Evolutionary conservation across 306 rosid genomes (phyloP), one percentile per base, ranked within the genome.

Genomic region (Trifolium repens): DNA sequence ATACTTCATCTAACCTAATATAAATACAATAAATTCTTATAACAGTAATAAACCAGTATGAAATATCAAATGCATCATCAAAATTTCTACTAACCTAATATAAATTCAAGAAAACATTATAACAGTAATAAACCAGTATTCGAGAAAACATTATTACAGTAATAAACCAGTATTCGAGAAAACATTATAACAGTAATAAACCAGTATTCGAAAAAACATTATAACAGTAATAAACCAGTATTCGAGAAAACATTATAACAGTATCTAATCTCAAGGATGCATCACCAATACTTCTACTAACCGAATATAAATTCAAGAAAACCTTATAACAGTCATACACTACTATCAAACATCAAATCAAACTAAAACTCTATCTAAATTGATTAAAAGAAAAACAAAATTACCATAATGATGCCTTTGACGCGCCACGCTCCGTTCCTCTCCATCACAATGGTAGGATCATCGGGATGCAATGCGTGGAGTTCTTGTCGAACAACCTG

Each of bases 331-430:
- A 27, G 30, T 27, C 30, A 27, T 27, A 22, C 24, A 14, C 7
- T 2, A 50, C 3, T 50, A 50, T 50, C 17, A 1, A 37, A 37
- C 8, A 15, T 49, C 8, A 5, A 49, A 49, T 49, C 40, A 37
- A 37, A 37, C 39, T 27, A 27, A 27, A 27, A 27, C 34, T 30
- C 34, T 30, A 30, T 30, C 40, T 49, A 14, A 15, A 19, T 54
- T 22, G 5, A 24, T 22, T 55, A 55, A 55, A 55, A 55, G 55
- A 4, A 27, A 57, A 57, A 30, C 22, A 60, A 14, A 27, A 30
- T 13, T 60, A 93, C 98, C 98, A 85, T 93, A 81, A 91, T 91
- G 79, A 93, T 87, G 85, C 97, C 98, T 87, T 88, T 91, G 47
- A 93, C 86, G 60, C 98, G 93, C 97, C 96, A 93, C 0, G 85